These are phyloP conservation scores for Aechmea fasciata DNA, from an alignment of 176 grass and related monocot genomes.

Conservation along the genomic window DNA sequence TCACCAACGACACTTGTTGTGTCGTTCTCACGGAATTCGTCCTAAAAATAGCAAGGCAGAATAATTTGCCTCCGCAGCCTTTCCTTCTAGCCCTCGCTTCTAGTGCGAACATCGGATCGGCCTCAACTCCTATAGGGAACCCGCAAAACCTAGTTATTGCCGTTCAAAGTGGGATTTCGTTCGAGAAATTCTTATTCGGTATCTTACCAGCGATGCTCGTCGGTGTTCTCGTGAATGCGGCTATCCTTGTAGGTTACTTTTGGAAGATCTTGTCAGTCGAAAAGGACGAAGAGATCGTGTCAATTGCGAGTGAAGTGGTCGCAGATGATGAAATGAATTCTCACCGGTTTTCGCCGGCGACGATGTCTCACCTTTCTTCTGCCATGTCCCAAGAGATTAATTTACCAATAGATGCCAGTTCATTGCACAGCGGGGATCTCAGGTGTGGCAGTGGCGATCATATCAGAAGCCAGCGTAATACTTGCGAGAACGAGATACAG, in stretches of 20 bases:
- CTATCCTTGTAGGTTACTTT: conserved; percentile 50
- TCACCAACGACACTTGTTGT: conserved; percentile 98
- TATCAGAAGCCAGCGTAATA: too few species aligned
- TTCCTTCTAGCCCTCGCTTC: conserved; percentile 79
- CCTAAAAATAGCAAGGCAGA: conserved; percentile 89
- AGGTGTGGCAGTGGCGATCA: not conserved
- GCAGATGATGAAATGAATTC: conserved; percentile 67
- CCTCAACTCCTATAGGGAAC: conserved; percentile 88
- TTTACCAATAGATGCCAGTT: not conserved
- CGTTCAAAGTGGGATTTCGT: conserved; percentile 68
- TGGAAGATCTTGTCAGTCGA: conserved; percentile 51
- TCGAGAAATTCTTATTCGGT: conserved; percentile 50
- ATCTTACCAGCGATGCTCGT: conserved; percentile 70
- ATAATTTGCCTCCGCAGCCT: conserved; percentile 65
- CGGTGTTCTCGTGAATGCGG: conserved; percentile 47
- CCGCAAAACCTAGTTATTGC: conserved; percentile 96
- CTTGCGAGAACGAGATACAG: too few species aligned
- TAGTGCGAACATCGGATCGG: conserved; percentile 79
- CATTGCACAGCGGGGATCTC: not conserved
- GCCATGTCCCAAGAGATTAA: conserved; percentile 3
- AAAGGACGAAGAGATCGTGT: conserved; percentile 33
- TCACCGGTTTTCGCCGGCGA: conserved; percentile 81
- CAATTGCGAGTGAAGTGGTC: conserved; percentile 31
- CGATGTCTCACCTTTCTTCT: conserved; percentile 64
- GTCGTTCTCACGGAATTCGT: conserved; percentile 74